A percentile compares a stretch with the other conserved stretches of the same genome.
phyloP scores from a whole-genome alignment of 2,329 filamentous ascomycete genomes.

The Apiospora aurea region DNA sequence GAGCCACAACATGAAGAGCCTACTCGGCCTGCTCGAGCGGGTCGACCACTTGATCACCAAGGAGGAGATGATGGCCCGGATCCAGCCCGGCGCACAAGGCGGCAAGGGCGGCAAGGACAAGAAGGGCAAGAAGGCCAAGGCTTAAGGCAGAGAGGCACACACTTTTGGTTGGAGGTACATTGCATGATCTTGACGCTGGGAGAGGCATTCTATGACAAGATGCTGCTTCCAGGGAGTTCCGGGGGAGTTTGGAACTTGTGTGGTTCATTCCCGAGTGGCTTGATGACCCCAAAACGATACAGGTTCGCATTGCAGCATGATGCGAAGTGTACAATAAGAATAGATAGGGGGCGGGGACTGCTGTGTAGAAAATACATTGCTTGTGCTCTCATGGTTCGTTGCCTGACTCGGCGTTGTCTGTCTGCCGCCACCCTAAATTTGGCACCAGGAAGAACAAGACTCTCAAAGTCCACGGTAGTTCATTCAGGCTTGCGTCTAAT shows the following conservation, averaged over 20 bases:
- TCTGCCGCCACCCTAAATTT: neutral
- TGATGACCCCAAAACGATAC: slow-evolving; percentile 19
- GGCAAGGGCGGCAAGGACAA: slow-evolving; percentile 48
- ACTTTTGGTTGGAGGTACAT: neutral
- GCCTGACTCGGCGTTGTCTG: neutral
- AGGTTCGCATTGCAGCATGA: slow-evolving; percentile 5
- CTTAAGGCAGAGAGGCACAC: neutral
- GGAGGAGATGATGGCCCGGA: slow-evolving; percentile 99
- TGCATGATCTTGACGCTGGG: neutral
- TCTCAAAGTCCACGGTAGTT: neutral
- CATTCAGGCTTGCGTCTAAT: neutral
- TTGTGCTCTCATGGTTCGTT: neutral
- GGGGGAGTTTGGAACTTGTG: neutral
- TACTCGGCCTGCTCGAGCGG: slow-evolving; percentile 83
- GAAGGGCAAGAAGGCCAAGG: slow-evolving; percentile 40
- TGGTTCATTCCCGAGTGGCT: neutral
- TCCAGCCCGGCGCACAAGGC: slow-evolving; percentile 70
- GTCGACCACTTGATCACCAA: slow-evolving; percentile 99
- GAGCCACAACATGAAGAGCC: slow-evolving; percentile 97
- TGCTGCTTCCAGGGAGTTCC: slow-evolving; percentile 4
- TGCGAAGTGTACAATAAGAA: slow-evolving; percentile 23
- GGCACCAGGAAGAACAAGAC: neutral
- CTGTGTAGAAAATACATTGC: slow-evolving; percentile 15
- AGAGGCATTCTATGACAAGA: neutral
- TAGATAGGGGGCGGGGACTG: slow-evolving; percentile 14